phyloP scores from a whole-genome alignment of 78 protist genomes.

The Dictyostelium capitatum region DNA sequence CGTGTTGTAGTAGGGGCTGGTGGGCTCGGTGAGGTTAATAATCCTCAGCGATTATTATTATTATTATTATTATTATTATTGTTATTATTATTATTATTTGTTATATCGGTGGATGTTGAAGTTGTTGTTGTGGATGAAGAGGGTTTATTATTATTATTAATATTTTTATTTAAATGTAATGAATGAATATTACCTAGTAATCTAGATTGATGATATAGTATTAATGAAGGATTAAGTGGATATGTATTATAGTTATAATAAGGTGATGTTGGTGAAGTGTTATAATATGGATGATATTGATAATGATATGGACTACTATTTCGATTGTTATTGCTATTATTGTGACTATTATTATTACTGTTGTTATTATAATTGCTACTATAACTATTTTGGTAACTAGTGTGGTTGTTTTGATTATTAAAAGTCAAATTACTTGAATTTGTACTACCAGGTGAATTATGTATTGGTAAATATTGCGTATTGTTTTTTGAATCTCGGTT shows the following conservation, averaged over 20 bases:
- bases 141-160: not conserved
- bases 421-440: not conserved
- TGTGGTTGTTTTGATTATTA: not conserved
- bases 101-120: too few species aligned
- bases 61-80: not conserved
- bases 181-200: not conserved
- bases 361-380: not conserved
- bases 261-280: not conserved
- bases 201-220: not conserved
- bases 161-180: not conserved
- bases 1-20: too few species aligned
- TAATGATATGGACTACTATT: too few species aligned
- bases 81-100: too few species aligned
- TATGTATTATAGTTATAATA: not conserved
- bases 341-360: too few species aligned
- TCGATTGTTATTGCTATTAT: too few species aligned
- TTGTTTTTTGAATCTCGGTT: not conserved
- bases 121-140: too few species aligned
- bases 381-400: not conserved
- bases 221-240: not conserved
- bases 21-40: not conserved
- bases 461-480: not conserved
- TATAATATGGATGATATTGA: not conserved
- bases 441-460: not conserved
- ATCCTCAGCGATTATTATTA: too few species aligned